Percentiles rank a stretch among this genome's conserved stretches.
These are phyloP conservation scores for Holtermannia corniformis DNA, from an alignment of 768 basidiomycete species.

Conservation along the genomic window DNA sequence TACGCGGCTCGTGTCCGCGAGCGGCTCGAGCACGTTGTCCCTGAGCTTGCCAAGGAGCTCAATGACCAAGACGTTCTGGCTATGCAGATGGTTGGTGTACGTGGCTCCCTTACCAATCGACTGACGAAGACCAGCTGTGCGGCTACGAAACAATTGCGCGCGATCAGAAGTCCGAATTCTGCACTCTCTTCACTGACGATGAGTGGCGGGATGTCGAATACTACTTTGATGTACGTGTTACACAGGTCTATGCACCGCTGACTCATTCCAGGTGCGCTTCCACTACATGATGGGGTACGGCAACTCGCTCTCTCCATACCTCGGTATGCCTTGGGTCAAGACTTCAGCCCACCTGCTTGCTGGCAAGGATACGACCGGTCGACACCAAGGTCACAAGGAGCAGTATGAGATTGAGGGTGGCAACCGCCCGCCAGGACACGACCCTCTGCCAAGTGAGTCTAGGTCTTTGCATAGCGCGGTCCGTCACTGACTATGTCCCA, in stretches of 20 bases:
- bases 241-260: not conserved
- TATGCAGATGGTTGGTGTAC: conserved; percentile 41
- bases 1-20: conserved; percentile 33
- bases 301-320: conserved; percentile 35
- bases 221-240: conserved; percentile 32
- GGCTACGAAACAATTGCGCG: conserved; percentile 41
- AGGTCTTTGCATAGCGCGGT: not conserved
- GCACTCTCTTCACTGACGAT: conserved; percentile 40
- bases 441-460: not conserved
- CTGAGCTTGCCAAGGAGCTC: conserved; percentile 25
- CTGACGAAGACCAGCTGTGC: conserved; percentile 25
- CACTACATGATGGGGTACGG: conserved; percentile 44
- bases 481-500: too few relatives aligned
- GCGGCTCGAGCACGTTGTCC: conserved; percentile 16
- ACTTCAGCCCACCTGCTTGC: conserved; percentile 37
- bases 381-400: conserved; percentile 4
- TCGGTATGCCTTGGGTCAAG: conserved; percentile 43
- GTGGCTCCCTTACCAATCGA: not conserved
- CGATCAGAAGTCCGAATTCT: conserved; percentile 35
- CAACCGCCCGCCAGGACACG: not conserved
- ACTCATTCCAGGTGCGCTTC: conserved; percentile 25
- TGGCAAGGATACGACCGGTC: conserved; percentile 32
- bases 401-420: not conserved
- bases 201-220: conserved; percentile 42
- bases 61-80: conserved; percentile 40